These are phyloP conservation scores for Aphanomyces euteiches DNA, from an alignment of 352 stramenopile species.

Conservation along the genomic window DNA sequence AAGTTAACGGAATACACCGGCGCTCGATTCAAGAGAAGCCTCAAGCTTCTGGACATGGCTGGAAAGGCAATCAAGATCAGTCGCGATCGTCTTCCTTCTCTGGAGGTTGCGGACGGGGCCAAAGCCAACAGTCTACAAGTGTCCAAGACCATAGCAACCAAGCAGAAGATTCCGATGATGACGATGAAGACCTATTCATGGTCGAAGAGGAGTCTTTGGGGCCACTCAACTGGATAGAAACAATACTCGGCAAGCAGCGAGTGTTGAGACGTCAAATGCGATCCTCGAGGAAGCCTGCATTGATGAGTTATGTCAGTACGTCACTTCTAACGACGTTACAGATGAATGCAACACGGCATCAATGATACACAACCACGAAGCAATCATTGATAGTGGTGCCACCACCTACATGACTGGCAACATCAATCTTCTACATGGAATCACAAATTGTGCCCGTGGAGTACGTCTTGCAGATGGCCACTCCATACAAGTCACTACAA, in stretches of 20 bases:
- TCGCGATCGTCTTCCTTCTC: background rate
- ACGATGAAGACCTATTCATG: background rate
- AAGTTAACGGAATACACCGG: background rate
- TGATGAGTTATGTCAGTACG: background rate
- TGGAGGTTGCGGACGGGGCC: background rate
- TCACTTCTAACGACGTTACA: background rate
- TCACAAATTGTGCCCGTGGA: background rate
- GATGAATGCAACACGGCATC: background rate
- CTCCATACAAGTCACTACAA: constrained; percentile 24
- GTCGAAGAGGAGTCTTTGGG: background rate
- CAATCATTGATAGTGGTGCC: constrained; percentile 32
- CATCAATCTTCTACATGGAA: constrained; percentile 4
- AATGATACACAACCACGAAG: background rate
- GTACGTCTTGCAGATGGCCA: constrained; percentile 32
- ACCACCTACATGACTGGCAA: constrained; percentile 34
- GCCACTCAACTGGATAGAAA: background rate
- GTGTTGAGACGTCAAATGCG: background rate
- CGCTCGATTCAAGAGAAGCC: background rate
- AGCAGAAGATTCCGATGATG: background rate
- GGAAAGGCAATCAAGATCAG: background rate
- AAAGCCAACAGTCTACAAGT: background rate
- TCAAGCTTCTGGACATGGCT: no score
- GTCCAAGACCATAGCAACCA: background rate
- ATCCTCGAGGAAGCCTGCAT: background rate
- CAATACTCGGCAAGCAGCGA: background rate